phyloP scores from a whole-genome alignment of 2,329 filamentous ascomycete genomes.

The Fusarium napiforme region DNA sequence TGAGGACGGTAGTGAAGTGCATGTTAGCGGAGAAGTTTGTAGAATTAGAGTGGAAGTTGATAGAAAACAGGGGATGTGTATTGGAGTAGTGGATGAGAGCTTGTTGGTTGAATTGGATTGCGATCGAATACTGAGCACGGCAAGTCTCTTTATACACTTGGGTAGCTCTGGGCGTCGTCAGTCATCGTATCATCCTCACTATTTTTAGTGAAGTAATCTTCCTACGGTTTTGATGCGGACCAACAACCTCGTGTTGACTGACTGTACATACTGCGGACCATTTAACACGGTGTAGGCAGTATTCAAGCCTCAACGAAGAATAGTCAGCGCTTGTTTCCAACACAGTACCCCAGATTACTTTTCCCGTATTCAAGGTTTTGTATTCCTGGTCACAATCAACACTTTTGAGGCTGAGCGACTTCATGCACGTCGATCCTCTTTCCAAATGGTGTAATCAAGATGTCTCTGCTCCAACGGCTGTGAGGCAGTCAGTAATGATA shows the following conservation, averaged over 20 bases:
- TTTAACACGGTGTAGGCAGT: accelerated
- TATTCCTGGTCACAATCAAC: background rate
- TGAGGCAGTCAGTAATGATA: background rate
- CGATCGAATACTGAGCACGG: accelerated
- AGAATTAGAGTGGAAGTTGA: background rate
- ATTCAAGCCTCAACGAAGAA: background rate
- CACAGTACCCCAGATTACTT: background rate
- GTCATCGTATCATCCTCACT: background rate
- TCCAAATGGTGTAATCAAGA: too few relatives aligned
- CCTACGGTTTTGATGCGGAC: too few relatives aligned
- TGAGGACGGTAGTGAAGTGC: background rate
- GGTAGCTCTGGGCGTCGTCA: accelerated
- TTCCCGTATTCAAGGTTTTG: background rate
- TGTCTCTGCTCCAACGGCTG: background rate
- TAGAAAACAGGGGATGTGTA: accelerated
- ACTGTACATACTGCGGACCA: background rate
- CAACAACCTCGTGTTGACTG: accelerated
- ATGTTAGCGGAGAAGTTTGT: background rate
- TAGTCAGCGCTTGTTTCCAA: background rate
- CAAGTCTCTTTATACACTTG: background rate
- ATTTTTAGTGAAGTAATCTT: background rate
- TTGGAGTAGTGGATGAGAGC: background rate
- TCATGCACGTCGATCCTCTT: background rate
- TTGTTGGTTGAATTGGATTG: background rate
- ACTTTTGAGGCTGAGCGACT: background rate